Evolutionary conservation across 2,329 filamentous ascomycete species (phyloP), one percentile per base, ranked within the genome.

Genomic region (Polychaeton citri): DNA sequence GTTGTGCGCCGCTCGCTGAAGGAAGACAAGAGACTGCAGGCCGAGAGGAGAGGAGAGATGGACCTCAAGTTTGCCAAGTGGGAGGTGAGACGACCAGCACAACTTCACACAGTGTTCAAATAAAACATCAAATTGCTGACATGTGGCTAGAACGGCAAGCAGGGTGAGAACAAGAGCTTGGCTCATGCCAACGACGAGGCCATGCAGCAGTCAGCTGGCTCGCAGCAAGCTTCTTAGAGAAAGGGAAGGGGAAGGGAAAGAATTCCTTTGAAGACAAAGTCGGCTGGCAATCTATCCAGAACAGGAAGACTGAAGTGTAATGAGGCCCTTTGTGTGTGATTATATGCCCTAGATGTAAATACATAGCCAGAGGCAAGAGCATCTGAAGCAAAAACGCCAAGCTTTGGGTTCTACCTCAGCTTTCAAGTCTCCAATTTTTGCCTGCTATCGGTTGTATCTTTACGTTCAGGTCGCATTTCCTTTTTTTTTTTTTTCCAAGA

Each of bases 1-100:
- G 82, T 84, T 60, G 83, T 98, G 63, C 90, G 92, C 70, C 82
- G 85, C 63, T 93, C 86, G 63, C 74, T 98, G 64, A 95, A 96
- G 75, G 90, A 98, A 59, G 84, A 90, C 40, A 81, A 86, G 71
- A 78, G 90, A 68, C 64, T 95, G 50, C 62, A 63, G 50, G 86
- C 87, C 47, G 90, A 96, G 76, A 80, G 84, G 60, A 79, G 90
- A 61, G 87, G 86, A 59, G 76, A 86, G 65, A 80, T 79, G 66
- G 88, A 96, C 38, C 66, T 98, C 54, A 79, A 79, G 65, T 92
- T 95, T 57, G 72, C 85, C 51, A 92, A 88, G 74, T 98, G 90
- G 90, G 72, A 84, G 76, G 90, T 98, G 67, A 39, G 15, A 20
- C 12, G 13, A 32, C 54, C 36, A 36, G 31, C 10, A 8, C 6